Conservation (phyloP, 2,329 filamentous ascomycete species). For the Seiridium unicorne region DNA sequence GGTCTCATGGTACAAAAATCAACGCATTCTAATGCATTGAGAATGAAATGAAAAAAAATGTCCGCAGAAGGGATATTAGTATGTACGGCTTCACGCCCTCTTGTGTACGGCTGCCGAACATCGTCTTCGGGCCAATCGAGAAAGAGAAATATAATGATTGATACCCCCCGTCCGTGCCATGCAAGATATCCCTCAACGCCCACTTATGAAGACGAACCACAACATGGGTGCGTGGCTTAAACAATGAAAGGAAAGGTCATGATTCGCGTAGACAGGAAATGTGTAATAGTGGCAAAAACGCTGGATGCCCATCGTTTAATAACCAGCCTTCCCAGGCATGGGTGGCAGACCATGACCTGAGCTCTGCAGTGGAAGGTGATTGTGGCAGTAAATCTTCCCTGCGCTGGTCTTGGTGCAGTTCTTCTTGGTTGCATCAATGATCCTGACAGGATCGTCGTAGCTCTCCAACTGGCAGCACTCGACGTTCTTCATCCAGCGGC, state of each 20-base stretch:
- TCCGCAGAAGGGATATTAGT: too few relatives aligned
- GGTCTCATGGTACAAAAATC: too few relatives aligned
- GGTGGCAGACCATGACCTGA: constrained; percentile 47
- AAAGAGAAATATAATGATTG: too few relatives aligned
- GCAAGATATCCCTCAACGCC: not conserved
- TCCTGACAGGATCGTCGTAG: constrained; percentile 58
- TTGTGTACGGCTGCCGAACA: not conserved
- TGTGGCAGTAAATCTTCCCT: constrained; percentile 58
- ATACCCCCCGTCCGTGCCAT: not conserved
- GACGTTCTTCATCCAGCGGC: constrained; percentile 71
- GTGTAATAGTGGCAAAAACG: not conserved
- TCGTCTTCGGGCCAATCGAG: not conserved
- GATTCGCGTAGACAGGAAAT: not conserved
- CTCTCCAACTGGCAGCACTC: constrained; percentile 77
- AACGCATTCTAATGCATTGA: too few relatives aligned
- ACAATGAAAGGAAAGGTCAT: not conserved
- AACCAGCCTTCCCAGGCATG: constrained; percentile 56
- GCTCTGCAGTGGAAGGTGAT: constrained; percentile 50
- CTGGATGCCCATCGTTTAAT: constrained; percentile 29
- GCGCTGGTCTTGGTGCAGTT: constrained; percentile 38
- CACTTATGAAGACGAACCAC: not conserved
- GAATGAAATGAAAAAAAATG: too few relatives aligned
- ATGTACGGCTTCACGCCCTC: too few relatives aligned
- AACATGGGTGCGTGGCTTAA: not conserved
- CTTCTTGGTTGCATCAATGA: constrained; percentile 63